Percentiles rank a stretch among this genome's conserved stretches.
Conservation (phyloP, 73 alveolate genomes). For the Paramecium pentaurelia region DNA sequence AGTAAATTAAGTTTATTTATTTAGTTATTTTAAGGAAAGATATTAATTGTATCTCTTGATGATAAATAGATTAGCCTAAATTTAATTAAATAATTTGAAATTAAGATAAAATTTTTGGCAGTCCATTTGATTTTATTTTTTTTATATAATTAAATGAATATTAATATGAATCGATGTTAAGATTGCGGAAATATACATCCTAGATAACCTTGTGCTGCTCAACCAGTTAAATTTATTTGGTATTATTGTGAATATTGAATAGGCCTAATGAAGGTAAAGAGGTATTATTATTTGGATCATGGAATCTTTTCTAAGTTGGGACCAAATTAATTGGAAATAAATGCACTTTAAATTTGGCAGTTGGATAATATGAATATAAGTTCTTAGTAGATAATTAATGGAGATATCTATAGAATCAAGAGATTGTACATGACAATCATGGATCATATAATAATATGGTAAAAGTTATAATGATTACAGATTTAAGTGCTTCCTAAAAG, state of each 20-base stretch:
- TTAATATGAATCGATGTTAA: background rate
- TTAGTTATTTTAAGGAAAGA: conserved; percentile 8
- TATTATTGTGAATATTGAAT: background rate
- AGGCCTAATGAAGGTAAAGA: conserved; percentile 29
- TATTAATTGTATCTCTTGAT: background rate
- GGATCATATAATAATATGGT: conserved; percentile 47
- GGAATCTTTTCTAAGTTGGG: conserved; percentile 34
- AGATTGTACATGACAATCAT: background rate
- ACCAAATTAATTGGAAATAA: background rate
- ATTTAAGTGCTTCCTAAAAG: conserved; percentile 23
- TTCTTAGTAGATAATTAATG: conserved; percentile 56
- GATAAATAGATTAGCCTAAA: conserved; percentile 20
- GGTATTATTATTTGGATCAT: conserved; percentile 8
- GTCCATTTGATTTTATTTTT: background rate
- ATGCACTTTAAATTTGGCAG: background rate
- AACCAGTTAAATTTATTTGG: conserved; percentile 19
- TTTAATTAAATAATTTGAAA: background rate
- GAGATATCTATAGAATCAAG: background rate
- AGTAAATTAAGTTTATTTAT: background rate
- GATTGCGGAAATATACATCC: conserved; percentile 46
- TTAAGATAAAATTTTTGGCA: conserved; percentile 37
- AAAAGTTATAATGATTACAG: background rate
- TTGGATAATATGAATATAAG: conserved; percentile 52
- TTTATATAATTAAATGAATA: background rate
- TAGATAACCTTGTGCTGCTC: conserved; percentile 30